These are phyloP conservation scores for Dactylellina drechsleri DNA, from an alignment of 2,329 filamentous ascomycete species.

Conservation along the genomic window DNA sequence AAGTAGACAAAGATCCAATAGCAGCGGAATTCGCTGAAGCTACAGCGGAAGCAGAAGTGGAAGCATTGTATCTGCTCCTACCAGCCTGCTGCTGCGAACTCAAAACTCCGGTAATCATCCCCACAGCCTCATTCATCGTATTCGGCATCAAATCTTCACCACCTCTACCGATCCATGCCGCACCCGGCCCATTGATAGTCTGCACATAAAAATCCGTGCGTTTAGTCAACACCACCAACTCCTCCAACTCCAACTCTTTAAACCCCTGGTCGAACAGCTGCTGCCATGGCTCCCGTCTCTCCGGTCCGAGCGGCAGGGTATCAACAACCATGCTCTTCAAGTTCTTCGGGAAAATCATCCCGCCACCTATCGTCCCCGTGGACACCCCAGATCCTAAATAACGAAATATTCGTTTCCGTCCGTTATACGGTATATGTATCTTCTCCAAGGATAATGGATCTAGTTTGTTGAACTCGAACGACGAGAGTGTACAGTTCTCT, in stretches of 20 bases:
- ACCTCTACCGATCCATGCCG: slow-evolving; percentile 14
- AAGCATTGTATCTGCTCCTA: neutral
- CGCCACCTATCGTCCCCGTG: neutral
- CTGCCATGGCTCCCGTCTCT: slow-evolving; percentile 47
- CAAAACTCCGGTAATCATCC: slow-evolving; percentile 19
- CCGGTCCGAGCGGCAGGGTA: slow-evolving; percentile 29
- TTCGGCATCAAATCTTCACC: slow-evolving; percentile 41
- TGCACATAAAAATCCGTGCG: slow-evolving; percentile 40
- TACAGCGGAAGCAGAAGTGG: neutral
- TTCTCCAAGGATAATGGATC: slow-evolving; percentile 19
- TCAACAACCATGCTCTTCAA: slow-evolving; percentile 48
- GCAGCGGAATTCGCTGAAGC: neutral
- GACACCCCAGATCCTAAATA: slow-evolving; percentile 7
- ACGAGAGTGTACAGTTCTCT: slow-evolving; percentile 37
- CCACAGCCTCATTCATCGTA: slow-evolving; percentile 41
- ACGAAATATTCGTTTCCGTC: slow-evolving; percentile 44
- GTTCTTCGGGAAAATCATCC: slow-evolving; percentile 45
- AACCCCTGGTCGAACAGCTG: slow-evolving; percentile 37
- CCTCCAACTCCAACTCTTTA: slow-evolving; percentile 34
- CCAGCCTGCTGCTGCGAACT: neutral
- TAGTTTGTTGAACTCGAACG: slow-evolving; percentile 44
- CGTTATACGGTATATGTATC: slow-evolving; percentile 45
- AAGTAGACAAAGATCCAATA: neutral
- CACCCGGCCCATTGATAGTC: slow-evolving; percentile 1
- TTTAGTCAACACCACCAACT: slow-evolving; percentile 43